Conservation (phyloP, 2,329 filamentous ascomycete genomes). For the Escovopsis sp. region DNA sequence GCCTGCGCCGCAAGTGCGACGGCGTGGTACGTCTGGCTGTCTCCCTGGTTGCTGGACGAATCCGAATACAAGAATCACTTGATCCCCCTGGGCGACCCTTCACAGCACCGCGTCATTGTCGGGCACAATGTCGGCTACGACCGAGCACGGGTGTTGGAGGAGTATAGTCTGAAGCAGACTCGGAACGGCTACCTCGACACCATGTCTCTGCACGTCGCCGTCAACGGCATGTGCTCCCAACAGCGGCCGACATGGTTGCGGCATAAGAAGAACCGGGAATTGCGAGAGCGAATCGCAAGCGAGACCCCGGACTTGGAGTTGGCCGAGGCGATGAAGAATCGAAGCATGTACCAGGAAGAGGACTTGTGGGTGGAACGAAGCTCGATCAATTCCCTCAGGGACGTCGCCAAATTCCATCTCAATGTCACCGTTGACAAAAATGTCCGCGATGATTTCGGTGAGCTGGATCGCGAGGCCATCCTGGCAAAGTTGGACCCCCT, state of each 20-base stretch:
- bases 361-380: slow-evolving; percentile 92
- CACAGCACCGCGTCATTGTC: slow-evolving; percentile 60
- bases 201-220: slow-evolving; percentile 94
- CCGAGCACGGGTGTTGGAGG: slow-evolving; percentile 71
- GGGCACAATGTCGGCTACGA: slow-evolving; percentile 97
- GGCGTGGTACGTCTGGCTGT: slow-evolving; percentile 95
- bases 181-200: slow-evolving; percentile 85
- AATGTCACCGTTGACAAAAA: slow-evolving; percentile 84
- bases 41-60: slow-evolving; percentile 84
- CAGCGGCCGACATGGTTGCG: slow-evolving; percentile 97
- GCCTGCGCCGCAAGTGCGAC: slow-evolving; percentile 82
- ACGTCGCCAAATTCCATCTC: slow-evolving; percentile 94
- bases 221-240: slow-evolving; percentile 96
- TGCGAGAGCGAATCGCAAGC: slow-evolving; percentile 63
- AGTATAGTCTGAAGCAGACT: slow-evolving; percentile 73
- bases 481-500: slow-evolving; percentile 62
- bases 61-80: slow-evolving; percentile 64
- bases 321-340: slow-evolving; percentile 52
- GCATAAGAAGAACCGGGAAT: slow-evolving; percentile 77
- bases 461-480: slow-evolving; percentile 59
- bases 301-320: slow-evolving; percentile 59
- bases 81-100: slow-evolving; percentile 70
- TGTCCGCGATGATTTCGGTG: slow-evolving; percentile 72
- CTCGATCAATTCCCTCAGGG: slow-evolving; percentile 85
- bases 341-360: slow-evolving; percentile 68